A percentile compares a stretch with the other conserved stretches of the same genome.
phyloP scores from a whole-genome alignment of 2,329 filamentous ascomycete species.

The Lecanicillium sp. region DNA sequence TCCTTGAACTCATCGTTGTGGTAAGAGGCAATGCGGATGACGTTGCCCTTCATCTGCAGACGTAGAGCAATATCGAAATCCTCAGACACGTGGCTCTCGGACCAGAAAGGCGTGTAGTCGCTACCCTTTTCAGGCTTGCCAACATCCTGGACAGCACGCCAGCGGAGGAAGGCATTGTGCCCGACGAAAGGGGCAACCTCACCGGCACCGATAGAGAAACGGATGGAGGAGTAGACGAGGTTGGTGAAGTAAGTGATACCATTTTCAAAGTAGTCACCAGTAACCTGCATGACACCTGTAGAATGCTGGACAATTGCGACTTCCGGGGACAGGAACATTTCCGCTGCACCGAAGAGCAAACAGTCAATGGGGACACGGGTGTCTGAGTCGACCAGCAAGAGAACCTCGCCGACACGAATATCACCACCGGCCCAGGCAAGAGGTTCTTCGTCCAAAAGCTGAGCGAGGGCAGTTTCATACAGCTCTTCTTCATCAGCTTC shows the following conservation, averaged over 20 bases:
- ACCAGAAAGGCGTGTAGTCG: slow-evolving; percentile 62
- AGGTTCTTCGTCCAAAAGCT: slow-evolving; percentile 42
- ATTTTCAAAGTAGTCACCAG: slow-evolving; percentile 66
- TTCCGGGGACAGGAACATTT: slow-evolving; percentile 65
- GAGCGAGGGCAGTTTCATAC: slow-evolving; percentile 43
- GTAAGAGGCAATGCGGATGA: slow-evolving; percentile 63
- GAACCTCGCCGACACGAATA: slow-evolving; percentile 56
- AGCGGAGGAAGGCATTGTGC: slow-evolving; percentile 70
- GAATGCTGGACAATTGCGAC: slow-evolving; percentile 67
- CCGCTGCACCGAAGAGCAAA: slow-evolving; percentile 61
- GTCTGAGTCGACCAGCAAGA: slow-evolving; percentile 62
- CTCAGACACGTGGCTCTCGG: slow-evolving; percentile 68
- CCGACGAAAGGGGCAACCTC: slow-evolving; percentile 72
- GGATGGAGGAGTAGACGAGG: slow-evolving; percentile 68
- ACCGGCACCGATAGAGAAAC: slow-evolving; percentile 63
- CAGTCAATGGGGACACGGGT: slow-evolving; percentile 64
- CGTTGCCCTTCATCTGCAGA: slow-evolving; percentile 61
- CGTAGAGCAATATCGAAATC: slow-evolving; percentile 73
- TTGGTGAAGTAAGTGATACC: slow-evolving; percentile 73
- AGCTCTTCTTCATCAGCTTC: slow-evolving; percentile 33
- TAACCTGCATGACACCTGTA: slow-evolving; percentile 72
- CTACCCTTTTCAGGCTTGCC: slow-evolving; percentile 45
- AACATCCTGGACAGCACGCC: slow-evolving; percentile 41
- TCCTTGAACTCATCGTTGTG: slow-evolving; percentile 66
- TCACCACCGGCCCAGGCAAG: slow-evolving; percentile 54